phyloP scores from a whole-genome alignment of 306 rosid genomes.

The Trifolium pratense region DNA sequence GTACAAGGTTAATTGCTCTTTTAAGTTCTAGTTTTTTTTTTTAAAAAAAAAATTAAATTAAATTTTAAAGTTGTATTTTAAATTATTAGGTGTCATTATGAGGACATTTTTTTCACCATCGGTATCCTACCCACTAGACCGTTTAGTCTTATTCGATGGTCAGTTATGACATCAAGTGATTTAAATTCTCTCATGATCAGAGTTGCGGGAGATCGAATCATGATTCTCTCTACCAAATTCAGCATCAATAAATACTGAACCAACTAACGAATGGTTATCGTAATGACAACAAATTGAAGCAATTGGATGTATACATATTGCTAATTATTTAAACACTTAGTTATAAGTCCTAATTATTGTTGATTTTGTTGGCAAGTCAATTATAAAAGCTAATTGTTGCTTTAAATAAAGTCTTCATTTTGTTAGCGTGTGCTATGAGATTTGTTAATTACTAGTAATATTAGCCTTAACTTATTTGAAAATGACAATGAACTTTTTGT shows the following conservation, averaged over 20 bases:
- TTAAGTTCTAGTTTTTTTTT: no score
- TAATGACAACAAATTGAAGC: background rate
- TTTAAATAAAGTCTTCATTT: constrained; percentile 12
- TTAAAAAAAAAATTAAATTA: no score
- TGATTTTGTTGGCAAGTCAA: constrained; percentile 34
- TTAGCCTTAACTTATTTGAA: constrained; percentile 25
- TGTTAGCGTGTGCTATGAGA: constrained; percentile 32
- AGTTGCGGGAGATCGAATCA: no score
- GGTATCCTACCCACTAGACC: no score
- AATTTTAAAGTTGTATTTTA: constrained; percentile 11
- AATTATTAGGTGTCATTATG: constrained; percentile 19
- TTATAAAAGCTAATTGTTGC: constrained; percentile 23
- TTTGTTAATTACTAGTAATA: constrained; percentile 24
- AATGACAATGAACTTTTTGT: constrained; percentile 19
- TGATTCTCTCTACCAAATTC: no score
- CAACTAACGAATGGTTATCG: no score
- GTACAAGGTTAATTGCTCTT: no score
- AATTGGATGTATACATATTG: background rate
- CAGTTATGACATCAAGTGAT: no score
- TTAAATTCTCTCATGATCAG: no score
- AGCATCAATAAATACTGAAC: no score
- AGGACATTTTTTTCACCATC: no score
- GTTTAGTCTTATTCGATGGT: no score
- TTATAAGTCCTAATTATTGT: constrained; percentile 24
- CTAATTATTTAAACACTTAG: background rate